Evolutionary conservation across 2,329 filamentous ascomycete genomes (phyloP).

Genomic region (Aspergillus intermedius): DNA sequence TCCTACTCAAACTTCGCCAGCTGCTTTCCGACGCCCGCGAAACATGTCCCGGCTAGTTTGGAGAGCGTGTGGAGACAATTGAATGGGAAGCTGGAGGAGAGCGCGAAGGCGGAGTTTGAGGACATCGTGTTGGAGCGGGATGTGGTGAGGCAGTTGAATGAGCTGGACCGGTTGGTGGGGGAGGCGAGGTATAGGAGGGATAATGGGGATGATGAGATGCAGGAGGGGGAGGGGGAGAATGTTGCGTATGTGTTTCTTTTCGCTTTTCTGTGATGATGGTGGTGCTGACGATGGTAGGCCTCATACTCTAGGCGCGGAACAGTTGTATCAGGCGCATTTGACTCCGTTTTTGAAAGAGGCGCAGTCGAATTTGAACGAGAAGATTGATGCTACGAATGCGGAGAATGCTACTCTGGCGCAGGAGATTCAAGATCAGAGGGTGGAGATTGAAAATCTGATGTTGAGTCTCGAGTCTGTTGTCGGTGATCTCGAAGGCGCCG

Average conservation of each 20-base stretch:
- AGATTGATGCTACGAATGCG: slow-evolving; percentile 44
- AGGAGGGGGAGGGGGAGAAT: slow-evolving; percentile 29
- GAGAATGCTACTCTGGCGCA: slow-evolving; percentile 50
- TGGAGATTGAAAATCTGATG: slow-evolving; percentile 52
- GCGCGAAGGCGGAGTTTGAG: slow-evolving; percentile 55
- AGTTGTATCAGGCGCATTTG: slow-evolving; percentile 54
- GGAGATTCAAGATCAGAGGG: slow-evolving; percentile 47
- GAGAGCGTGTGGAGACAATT: slow-evolving; percentile 54
- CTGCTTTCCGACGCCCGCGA: slow-evolving; percentile 58
- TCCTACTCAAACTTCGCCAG: slow-evolving; percentile 56
- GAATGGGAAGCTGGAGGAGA: slow-evolving; percentile 52
- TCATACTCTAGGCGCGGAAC: slow-evolving; percentile 52
- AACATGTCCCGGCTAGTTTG: slow-evolving; percentile 50
- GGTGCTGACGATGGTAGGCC: slow-evolving; percentile 35
- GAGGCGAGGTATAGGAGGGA: slow-evolving; percentile 52
- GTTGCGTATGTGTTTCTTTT: slow-evolving; percentile 40
- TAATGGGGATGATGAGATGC: slow-evolving; percentile 13
- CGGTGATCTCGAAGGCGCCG: slow-evolving; percentile 49
- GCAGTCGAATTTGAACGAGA: slow-evolving; percentile 43
- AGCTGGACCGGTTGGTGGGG: slow-evolving; percentile 53
- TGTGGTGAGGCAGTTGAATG: slow-evolving; percentile 54
- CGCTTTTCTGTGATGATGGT: not conserved
- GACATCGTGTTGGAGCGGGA: slow-evolving; percentile 51
- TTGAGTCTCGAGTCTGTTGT: slow-evolving; percentile 51
- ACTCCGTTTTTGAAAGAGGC: slow-evolving; percentile 50